Percentiles rank a stretch among this genome's conserved stretches.
These are phyloP conservation scores for Colletotrichum simmondsii DNA, from an alignment of 2,329 filamentous ascomycete genomes.

Conservation along the genomic window DNA sequence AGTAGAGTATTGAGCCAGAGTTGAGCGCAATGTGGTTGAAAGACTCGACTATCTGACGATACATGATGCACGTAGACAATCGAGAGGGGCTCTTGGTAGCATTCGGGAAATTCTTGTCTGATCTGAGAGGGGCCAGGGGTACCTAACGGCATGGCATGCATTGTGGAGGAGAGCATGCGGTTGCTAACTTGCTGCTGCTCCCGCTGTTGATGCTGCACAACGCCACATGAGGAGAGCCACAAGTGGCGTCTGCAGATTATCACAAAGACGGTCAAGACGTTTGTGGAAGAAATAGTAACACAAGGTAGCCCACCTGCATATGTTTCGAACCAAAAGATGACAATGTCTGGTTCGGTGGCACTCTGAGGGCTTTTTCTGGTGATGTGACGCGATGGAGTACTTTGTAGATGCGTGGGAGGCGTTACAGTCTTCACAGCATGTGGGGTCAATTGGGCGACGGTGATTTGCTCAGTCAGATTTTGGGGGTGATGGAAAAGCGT, in stretches of 20 bases:
- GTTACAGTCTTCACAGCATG: not conserved
- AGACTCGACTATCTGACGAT: conserved; percentile 2
- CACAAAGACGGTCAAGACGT: conserved; percentile 11
- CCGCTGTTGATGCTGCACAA: not conserved
- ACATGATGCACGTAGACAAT: not conserved
- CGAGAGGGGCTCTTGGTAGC: not conserved
- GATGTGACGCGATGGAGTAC: not conserved
- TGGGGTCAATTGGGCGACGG: not conserved
- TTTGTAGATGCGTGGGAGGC: not conserved
- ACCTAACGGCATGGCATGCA: not conserved
- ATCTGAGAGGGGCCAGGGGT: not conserved
- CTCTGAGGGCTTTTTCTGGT: not conserved
- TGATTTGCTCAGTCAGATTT: conserved; percentile 4
- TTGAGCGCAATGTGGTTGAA: not conserved
- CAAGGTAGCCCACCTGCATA: not conserved
- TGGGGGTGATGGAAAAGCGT: not conserved
- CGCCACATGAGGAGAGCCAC: conserved; percentile 4
- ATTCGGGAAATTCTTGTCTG: conserved; percentile 11
- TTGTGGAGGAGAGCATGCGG: no score
- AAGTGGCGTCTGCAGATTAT: not conserved
- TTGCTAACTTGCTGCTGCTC: no score
- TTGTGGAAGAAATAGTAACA: not conserved
- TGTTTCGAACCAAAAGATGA: conserved; percentile 23
- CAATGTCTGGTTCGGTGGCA: conserved; percentile 11
- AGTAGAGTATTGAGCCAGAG: not conserved